phyloP scores from a whole-genome alignment of 83 land plant genomes.

The Diphasiastrum complanatum region DNA sequence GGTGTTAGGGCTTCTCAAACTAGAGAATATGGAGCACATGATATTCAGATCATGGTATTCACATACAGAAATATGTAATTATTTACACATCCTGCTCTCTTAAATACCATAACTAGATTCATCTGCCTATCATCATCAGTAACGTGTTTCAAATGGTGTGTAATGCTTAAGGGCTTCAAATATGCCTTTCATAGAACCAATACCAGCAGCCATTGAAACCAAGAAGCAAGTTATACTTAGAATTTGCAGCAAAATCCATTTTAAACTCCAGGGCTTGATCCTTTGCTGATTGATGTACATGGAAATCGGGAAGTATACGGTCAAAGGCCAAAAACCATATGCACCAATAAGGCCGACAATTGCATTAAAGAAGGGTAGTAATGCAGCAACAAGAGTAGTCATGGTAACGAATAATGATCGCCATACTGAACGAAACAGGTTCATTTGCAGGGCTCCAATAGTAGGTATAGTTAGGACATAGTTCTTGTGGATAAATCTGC shows the following conservation, averaged over 20 bases:
- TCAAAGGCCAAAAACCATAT: slow-evolving; percentile 56
- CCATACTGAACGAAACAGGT: slow-evolving; percentile 48
- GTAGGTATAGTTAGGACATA: slow-evolving; percentile 21
- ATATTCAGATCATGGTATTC: no score
- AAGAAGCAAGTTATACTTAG: slow-evolving; percentile 38
- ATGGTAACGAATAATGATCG: slow-evolving; percentile 46
- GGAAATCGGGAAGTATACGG: slow-evolving; percentile 56
- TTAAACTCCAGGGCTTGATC: slow-evolving; percentile 18
- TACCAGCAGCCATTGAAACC: slow-evolving; percentile 48
- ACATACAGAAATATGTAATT: no score
- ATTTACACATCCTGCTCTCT: no score
- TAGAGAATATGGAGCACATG: no score
- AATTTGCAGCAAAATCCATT: slow-evolving; percentile 39
- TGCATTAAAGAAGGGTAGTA: slow-evolving; percentile 66
- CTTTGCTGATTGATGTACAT: slow-evolving; percentile 46
- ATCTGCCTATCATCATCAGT: no score
- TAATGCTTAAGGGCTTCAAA: slow-evolving; percentile 29
- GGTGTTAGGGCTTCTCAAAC: no score
- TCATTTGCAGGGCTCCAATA: slow-evolving; percentile 18
- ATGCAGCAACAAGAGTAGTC: slow-evolving; percentile 50
- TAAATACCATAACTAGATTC: no score
- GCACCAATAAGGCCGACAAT: slow-evolving; percentile 58
- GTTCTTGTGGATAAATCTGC: slow-evolving; percentile 32
- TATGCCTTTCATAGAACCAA: slow-evolving; percentile 55
- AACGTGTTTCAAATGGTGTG: slow-evolving; percentile 49